phyloP scores from a whole-genome alignment of 306 rosid genomes.

The Castanea sativa region DNA sequence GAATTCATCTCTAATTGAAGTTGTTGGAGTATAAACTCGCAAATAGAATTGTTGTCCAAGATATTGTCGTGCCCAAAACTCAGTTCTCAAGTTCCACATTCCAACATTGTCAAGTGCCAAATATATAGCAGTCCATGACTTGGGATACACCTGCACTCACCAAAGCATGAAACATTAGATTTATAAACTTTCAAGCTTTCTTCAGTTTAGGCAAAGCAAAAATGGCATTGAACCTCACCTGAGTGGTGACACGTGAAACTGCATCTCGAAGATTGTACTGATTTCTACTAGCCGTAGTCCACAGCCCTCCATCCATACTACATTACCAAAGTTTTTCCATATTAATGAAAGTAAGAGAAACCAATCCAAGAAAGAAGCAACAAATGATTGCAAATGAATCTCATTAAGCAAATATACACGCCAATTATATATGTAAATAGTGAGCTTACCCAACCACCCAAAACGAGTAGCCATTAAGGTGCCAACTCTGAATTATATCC shows the following conservation, averaged over 20 bases:
- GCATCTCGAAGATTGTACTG: constrained; percentile 88
- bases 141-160: constrained; percentile 76
- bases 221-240: constrained; percentile 43
- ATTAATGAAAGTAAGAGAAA: background rate
- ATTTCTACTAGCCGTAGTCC: constrained; percentile 66
- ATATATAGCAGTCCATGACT: constrained; percentile 88
- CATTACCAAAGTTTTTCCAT: constrained; percentile 4
- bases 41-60: constrained; percentile 85
- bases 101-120: constrained; percentile 93
- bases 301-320: constrained; percentile 96
- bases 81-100: constrained; percentile 96
- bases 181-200: background rate
- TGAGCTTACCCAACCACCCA: constrained; percentile 83
- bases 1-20: constrained; percentile 81
- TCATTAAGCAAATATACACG: background rate
- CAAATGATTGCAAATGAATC: constrained; percentile 1
- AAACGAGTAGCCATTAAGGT: constrained; percentile 93
- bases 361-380: background rate
- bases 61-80: constrained; percentile 94
- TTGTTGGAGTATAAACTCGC: constrained; percentile 74
- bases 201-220: background rate
- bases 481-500: constrained; percentile 78
- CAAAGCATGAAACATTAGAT: constrained; percentile 7
- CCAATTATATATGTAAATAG: background rate
- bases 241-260: constrained; percentile 82